Base-by-base conservation (phyloP, 1,284 basidiomycete genomes). In the Leccinum glutinopallens region DNA sequence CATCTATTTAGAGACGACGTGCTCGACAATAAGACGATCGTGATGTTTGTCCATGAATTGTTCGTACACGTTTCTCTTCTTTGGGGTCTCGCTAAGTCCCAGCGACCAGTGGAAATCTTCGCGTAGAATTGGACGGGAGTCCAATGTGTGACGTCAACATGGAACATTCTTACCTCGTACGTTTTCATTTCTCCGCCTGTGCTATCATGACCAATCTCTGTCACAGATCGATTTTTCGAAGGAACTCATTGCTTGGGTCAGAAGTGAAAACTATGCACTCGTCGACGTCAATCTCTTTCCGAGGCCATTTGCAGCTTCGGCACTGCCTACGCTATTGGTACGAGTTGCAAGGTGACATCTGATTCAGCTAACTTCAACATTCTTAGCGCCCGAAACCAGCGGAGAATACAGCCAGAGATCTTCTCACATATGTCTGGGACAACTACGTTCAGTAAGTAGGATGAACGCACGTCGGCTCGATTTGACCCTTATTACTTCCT, bases 41-140 rank as follows among this genome's bases (percentile, higher is more conserved):
- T 97, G 25, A 77, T 97, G 46, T 92, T 97, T 70, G 87, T 92
- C 9, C 96, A 97, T 78, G 95, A 97, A 81, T 93, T 96, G 95
- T 96, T 74, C 72, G 90, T 79, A 58, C 59, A 53, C 15, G 65
- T 13, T 61, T 41, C 41, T 1, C 22, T 57, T 4, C 57, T 41
- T 43, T 2, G 12, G 19, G 7, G 12, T 43, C 33, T 56, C 39
- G 60, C 70, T 72, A n/a, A 72, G 17, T 43, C 54, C 54, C 32
- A 1, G 9, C 49, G 19, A 32, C 13, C 65, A 96, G 94, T 72
- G 95, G 95, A 25, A 94, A 95, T 72, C 80, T 97, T 59, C 87
- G 92, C 15, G 85, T 91, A 9, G 92, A 96, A 74, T 79, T 93
- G 12, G 87, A 90, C 60, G 88, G 89, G 19, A 87, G 85, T 8